A percentile compares a stretch with the other conserved stretches of the same genome.
Evolutionary conservation across 2,329 filamentous ascomycete genomes (phyloP).

Genomic region (Colletotrichum tamarilloi): DNA sequence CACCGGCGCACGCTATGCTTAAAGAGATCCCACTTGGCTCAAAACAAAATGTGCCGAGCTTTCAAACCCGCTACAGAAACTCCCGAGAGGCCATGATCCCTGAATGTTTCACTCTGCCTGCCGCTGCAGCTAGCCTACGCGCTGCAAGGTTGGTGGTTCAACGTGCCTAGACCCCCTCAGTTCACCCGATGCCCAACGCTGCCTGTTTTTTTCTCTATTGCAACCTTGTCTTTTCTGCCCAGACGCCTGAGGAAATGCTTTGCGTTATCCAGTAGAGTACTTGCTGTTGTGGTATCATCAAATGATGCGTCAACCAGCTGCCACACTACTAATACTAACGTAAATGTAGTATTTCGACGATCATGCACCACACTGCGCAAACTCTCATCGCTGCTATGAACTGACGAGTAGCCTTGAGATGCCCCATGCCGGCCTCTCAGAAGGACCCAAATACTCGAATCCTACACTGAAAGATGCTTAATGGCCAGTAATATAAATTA

Average conservation of each 20-base stretch:
- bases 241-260: not conserved
- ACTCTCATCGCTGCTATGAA: not conserved
- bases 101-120: constrained; percentile 16
- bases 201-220: not conserved
- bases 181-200: not conserved
- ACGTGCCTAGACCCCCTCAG: not conserved
- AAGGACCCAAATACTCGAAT: not conserved
- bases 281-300: not conserved
- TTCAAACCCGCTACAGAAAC: constrained; percentile 3
- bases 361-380: not conserved
- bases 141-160: not conserved
- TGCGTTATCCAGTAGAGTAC: not conserved
- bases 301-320: not conserved
- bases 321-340: not conserved
- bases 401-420: not conserved
- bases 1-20: not conserved
- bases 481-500: not conserved
- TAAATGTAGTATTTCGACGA: not conserved
- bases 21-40: not conserved
- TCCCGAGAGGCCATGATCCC: constrained; percentile 14
- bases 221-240: not conserved
- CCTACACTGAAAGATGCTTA: not conserved
- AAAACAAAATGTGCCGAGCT: not conserved
- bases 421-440: not conserved
- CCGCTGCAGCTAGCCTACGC: not conserved